Evolutionary conservation across 805 yeast genomes (phyloP).

Genomic region (Myxozyma kluyveri): DNA sequence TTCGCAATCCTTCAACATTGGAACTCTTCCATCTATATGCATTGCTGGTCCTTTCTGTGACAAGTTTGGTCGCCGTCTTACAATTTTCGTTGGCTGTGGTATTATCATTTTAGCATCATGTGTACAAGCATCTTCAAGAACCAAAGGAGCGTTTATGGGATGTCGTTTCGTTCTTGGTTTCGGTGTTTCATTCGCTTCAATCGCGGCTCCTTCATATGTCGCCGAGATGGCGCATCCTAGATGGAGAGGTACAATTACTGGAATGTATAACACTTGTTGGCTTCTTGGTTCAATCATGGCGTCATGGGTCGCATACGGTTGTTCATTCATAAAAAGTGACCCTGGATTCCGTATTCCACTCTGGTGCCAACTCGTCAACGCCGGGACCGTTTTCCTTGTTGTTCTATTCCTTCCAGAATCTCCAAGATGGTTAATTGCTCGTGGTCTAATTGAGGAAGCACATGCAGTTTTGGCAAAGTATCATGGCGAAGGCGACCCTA

Average conservation of each 20-base stretch:
- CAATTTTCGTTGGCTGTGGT: too few relatives aligned
- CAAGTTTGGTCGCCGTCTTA: too few relatives aligned
- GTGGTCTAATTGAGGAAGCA: conserved; percentile 55
- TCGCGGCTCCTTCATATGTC: conserved; percentile 13
- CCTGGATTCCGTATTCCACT: conserved; percentile 63
- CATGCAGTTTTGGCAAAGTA: conserved; percentile 49
- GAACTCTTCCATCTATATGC: too few relatives aligned
- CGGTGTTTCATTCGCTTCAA: conserved; percentile 12
- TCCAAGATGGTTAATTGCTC: conserved; percentile 47
- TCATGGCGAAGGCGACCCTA: conserved; percentile 45
- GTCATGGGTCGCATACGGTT: conserved; percentile 25
- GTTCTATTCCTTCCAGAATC: conserved; percentile 42
- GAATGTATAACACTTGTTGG: conserved; percentile 52
- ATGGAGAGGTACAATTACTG: conserved; percentile 38
- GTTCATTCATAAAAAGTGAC: conserved; percentile 44
- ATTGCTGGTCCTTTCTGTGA: too few relatives aligned
- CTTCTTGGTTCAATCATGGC: conserved; percentile 49
- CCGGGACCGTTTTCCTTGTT: conserved; percentile 46
- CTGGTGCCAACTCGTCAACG: conserved; percentile 56
- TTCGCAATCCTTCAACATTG: too few relatives aligned
- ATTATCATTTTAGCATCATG: too few relatives aligned
- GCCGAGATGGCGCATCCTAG: conserved; percentile 23
- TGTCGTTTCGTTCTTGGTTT: conserved; percentile 24
- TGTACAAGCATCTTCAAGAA: background rate
- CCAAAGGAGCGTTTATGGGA: conserved; percentile 17